These are phyloP conservation scores for Dendrobium chrysotoxum DNA, from an alignment of 106 monocot genomes.

Conservation along the genomic window DNA sequence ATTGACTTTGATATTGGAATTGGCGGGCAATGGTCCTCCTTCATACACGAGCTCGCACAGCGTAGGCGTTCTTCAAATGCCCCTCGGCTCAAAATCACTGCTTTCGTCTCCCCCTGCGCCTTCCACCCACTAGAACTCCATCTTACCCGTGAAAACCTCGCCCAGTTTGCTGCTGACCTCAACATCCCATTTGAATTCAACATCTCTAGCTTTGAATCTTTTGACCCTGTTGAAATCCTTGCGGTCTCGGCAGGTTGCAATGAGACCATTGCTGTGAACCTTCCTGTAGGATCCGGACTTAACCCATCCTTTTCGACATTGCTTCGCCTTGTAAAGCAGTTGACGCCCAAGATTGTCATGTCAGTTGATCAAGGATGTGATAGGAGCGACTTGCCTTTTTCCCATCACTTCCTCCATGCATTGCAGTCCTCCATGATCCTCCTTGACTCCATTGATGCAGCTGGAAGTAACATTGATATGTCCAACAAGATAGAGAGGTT, in stretches of 20 bases:
- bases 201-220: slow-evolving; percentile 43
- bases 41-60: slow-evolving; percentile 85
- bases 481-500: slow-evolving; percentile 67
- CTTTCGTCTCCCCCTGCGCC: slow-evolving; percentile 42
- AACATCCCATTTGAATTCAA: slow-evolving; percentile 75
- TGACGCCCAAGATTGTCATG: slow-evolving; percentile 65
- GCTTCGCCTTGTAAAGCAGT: slow-evolving; percentile 65
- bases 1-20: slow-evolving; percentile 87
- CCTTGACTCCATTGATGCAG: slow-evolving; percentile 78
- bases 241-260: slow-evolving; percentile 6
- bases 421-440: slow-evolving; percentile 51
- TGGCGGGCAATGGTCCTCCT: slow-evolving; percentile 88
- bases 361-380: slow-evolving; percentile 68
- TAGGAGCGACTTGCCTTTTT: slow-evolving; percentile 63
- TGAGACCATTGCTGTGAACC: slow-evolving; percentile 70
- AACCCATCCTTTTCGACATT: slow-evolving; percentile 24
- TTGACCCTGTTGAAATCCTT: slow-evolving; percentile 49
- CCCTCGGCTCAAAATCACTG: slow-evolving; percentile 62
- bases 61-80: slow-evolving; percentile 20
- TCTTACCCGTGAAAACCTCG: slow-evolving; percentile 62
- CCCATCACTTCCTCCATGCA: slow-evolving; percentile 52
- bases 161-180: slow-evolving; percentile 64
- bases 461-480: slow-evolving; percentile 44
- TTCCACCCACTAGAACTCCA: slow-evolving; percentile 70
- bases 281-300: slow-evolving; percentile 42